A percentile compares a stretch with the other conserved stretches of the same genome.
Conservation (phyloP, 257 asterid species). For the Salvia rosmarinus region DNA sequence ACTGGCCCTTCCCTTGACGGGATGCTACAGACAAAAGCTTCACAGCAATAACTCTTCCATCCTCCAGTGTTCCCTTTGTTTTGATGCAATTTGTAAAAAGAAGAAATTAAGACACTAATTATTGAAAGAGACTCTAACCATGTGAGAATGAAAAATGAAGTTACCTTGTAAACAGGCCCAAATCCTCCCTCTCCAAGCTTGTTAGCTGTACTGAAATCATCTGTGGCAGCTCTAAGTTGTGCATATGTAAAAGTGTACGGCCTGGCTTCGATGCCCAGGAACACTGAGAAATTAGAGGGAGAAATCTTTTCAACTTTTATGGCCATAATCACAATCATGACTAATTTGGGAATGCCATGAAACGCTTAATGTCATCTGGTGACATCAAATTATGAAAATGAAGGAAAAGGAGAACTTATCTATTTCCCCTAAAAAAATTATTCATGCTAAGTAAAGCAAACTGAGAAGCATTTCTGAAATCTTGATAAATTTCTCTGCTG, state of each 20-base stretch:
- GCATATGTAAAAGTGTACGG: slow-evolving; percentile 72
- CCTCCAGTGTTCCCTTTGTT: slow-evolving; percentile 59
- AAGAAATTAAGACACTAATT: too few species aligned
- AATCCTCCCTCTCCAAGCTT: slow-evolving; percentile 94
- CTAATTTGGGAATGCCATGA: neutral
- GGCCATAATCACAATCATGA: neutral
- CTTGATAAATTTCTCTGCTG: neutral
- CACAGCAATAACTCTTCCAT: slow-evolving; percentile 66
- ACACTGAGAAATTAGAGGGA: slow-evolving; percentile 51
- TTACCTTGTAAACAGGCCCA: slow-evolving; percentile 86
- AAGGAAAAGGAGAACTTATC: neutral
- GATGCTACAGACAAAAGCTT: slow-evolving; percentile 68
- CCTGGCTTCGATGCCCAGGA: slow-evolving; percentile 66
- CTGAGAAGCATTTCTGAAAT: slow-evolving; percentile 5
- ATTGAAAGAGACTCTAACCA: neutral
- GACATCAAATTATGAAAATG: neutral
- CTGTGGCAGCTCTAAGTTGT: slow-evolving; percentile 69
- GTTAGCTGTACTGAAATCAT: slow-evolving; percentile 60
- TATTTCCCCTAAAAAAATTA: neutral
- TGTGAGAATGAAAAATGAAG: neutral
- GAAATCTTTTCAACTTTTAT: neutral
- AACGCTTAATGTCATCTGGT: neutral
- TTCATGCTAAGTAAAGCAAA: slow-evolving; percentile 2
- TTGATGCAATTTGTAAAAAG: neutral
- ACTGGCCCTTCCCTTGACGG: slow-evolving; percentile 76